Evolutionary conservation across 352 stramenopile species (phyloP), one percentile per base, ranked within the genome.

Genomic region (Globisporangium rhizosaccharum): DNA sequence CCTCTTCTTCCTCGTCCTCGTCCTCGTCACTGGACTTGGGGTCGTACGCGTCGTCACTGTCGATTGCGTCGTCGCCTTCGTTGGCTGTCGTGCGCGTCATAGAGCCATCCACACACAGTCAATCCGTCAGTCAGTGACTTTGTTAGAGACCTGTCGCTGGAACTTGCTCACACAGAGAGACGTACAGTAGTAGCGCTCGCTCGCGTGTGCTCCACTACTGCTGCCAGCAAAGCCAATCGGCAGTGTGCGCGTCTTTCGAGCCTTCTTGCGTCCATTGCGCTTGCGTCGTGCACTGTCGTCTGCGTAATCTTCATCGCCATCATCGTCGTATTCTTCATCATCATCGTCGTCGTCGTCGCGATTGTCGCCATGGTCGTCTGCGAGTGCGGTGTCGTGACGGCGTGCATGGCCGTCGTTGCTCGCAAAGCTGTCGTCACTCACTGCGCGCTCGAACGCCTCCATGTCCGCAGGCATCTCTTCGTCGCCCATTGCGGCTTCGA

Each of bases 401-500:
- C 52, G 45, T 15, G 45, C 36, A n/a, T 50, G 39, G 52, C 45
- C 17, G 20, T 55, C 49, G 8, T 64, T 65, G 20, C 46, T 56
- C 33, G 70, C 65, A 48, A 48, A 48, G 42, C 20, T 18, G 42
- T 48, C 42, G 47, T 70, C 67, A 6, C 56, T 58, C 17, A 70
- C 61, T 12, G 53, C 63, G 14, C 65, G 63, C 52, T 85, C 69
- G 52, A 85, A 71, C 55, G 73, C 73, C 39, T 88, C 76, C 17
- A 82, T 71, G 51, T 78, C 63, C 26, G 68, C 60, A 2, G 75
- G 74, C 53, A 82, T 62, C 61, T 82, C 73, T 17, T 79, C 68
- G 57, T 85, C 72, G 60, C 79, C 81, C 80, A 92, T 90, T 28
- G 80, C 83, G 51, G 83, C 81, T 67, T 92, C 78, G 49, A 92